Percentiles rank a stretch among this genome's conserved stretches.
Evolutionary conservation across 202 grass and related monocot genomes (phyloP).

Genomic region (Eragrostis tef): DNA sequence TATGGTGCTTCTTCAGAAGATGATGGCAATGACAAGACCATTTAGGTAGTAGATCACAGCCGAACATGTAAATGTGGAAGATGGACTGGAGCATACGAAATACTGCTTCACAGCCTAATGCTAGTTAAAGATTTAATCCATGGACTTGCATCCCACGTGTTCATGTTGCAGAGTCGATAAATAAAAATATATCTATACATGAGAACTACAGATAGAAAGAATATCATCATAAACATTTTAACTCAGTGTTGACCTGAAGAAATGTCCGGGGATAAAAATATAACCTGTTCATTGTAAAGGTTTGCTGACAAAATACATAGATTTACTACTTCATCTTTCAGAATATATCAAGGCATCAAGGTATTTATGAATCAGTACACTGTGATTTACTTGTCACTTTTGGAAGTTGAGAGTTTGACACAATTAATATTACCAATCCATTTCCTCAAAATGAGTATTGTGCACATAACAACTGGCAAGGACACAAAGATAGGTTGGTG

Average conservation of each 20-base stretch:
- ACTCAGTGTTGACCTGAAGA: neutral
- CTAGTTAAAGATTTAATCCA: conserved; percentile 11
- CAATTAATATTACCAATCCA: no score
- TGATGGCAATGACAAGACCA: conserved; percentile 52
- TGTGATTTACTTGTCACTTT: conserved; percentile 72
- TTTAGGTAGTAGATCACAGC: conserved; percentile 27
- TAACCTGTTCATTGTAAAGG: neutral
- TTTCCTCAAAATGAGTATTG: no score
- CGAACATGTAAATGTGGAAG: conserved; percentile 6
- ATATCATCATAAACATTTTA: conserved; percentile 14
- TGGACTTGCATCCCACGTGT: neutral
- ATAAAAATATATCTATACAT: conserved; percentile 19
- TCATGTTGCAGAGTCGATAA: conserved; percentile 21
- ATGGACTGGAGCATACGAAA: conserved; percentile 18
- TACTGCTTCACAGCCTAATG: conserved; percentile 9
- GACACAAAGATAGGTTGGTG: conserved; percentile 59
- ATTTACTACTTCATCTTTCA: conserved; percentile 35
- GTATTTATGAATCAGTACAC: conserved; percentile 70
- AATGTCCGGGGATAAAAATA: neutral
- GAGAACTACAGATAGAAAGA: no score
- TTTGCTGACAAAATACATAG: conserved; percentile 1
- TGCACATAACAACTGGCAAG: conserved; percentile 69
- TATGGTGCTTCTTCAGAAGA: conserved; percentile 58
- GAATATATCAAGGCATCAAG: conserved; percentile 73
- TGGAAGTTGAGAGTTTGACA: conserved; percentile 62